Evolutionary conservation across 208 protist genomes (phyloP), one percentile per base, ranked within the genome.

Genomic region (Leishmania tropica): DNA sequence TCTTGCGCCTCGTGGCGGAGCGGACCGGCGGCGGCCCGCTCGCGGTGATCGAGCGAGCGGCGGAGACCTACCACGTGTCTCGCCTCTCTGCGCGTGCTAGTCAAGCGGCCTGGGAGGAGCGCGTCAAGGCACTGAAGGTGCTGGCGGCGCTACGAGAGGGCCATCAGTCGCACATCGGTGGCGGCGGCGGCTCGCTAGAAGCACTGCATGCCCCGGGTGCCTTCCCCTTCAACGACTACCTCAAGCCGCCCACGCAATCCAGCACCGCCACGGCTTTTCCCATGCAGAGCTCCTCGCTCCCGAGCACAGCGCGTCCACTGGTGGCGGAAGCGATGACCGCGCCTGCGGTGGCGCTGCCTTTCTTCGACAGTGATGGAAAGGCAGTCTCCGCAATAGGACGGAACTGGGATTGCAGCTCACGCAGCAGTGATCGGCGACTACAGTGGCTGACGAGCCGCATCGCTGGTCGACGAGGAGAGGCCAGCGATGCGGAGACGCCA

Each of bases 1-100:
- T 99, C 64, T 81, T 99, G 35, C 92, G 95, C 48, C 94, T 98
- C 79, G 92, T 99, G 53, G 98, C 97, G 40, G 95, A 99, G 87
- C 82, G 95, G 19, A 83, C 86, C 68, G 80, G 83, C 70, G 88
- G 90, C 28, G 92, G 95, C 13, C 40, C 94, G 28, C 86, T 95
- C 35, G 68, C 91, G 45, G 81, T 90, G 62, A 86, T 98, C 54
- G 95, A 99, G 85, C 86, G 91, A 3, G 93, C 94, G 19, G 94
- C 98, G 67, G 88, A 94, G 75, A 87, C 89, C 11, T 96, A 96
- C 84, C 75, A 92, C 40, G 85, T 99, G 28, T 85, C 91, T 4
- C 82, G 88, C 42, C 72, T 81, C 56, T 78, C 78, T n/a, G 81
- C 86, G 19, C 84, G 82, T 11, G 70, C 72, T 8, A 75, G 70